Percentiles rank a stretch among this genome's conserved stretches.
Evolutionary conservation across 1,139 yeast species (phyloP).

Genomic region (Protomyces gravidus): DNA sequence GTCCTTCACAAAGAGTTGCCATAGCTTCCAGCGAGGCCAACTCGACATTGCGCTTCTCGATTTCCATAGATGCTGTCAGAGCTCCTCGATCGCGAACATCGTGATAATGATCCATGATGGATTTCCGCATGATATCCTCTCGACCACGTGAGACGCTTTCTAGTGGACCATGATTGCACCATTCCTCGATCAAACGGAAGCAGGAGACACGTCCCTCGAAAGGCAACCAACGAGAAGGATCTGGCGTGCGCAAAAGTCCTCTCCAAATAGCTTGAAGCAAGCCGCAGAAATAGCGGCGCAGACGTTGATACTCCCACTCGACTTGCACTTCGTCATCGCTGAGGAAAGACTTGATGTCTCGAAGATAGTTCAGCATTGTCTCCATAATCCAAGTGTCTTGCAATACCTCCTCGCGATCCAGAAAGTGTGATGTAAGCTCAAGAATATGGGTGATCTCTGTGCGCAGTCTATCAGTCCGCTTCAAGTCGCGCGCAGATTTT

Average conservation of each 20-base stretch:
- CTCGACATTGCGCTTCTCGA: conserved; percentile 70
- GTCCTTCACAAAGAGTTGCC: conserved; percentile 64
- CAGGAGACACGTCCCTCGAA: conserved; percentile 82
- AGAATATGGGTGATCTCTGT: conserved; percentile 76
- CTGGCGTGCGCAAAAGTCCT: conserved; percentile 47
- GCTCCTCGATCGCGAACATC: conserved; percentile 42
- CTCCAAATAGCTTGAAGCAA: conserved; percentile 64
- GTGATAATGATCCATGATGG: conserved; percentile 37
- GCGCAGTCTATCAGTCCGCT: conserved; percentile 53
- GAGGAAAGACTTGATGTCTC: conserved; percentile 61
- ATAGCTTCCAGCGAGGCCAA: conserved; percentile 72
- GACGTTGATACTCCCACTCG: conserved; percentile 66
- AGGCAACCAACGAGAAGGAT: conserved; percentile 61
- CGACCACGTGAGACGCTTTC: conserved; percentile 60
- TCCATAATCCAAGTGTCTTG: conserved; percentile 67
- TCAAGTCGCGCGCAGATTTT: conserved; percentile 32
- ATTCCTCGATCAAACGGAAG: conserved; percentile 75
- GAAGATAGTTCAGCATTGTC: conserved; percentile 60
- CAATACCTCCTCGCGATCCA: conserved; percentile 51
- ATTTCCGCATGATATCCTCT: conserved; percentile 54
- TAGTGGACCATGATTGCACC: conserved; percentile 88
- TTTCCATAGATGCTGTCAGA: conserved; percentile 72
- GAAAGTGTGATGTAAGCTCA: conserved; percentile 64
- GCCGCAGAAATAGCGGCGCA: conserved; percentile 77
- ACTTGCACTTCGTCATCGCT: conserved; percentile 57